phyloP scores from a whole-genome alignment of 2,329 filamentous ascomycete genomes.

The Xylariaceae sp. region DNA sequence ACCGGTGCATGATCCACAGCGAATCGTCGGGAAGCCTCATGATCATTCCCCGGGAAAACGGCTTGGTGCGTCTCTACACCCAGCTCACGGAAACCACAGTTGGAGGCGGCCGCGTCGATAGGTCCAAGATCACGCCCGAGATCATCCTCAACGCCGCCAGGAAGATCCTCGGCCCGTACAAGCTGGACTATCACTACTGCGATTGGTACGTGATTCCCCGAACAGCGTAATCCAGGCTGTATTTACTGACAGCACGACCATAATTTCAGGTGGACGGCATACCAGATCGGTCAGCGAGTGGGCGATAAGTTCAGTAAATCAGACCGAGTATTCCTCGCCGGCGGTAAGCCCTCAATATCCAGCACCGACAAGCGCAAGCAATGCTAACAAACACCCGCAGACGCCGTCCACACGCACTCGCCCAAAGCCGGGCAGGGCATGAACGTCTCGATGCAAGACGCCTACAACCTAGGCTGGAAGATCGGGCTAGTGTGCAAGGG shows the following conservation, averaged over 20 bases:
- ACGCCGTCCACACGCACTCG: conserved; percentile 68
- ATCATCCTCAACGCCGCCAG: conserved; percentile 60
- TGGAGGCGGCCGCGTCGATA: conserved; percentile 48
- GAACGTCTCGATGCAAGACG: conserved; percentile 60
- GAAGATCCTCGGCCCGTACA: conserved; percentile 64
- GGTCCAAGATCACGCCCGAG: conserved; percentile 60
- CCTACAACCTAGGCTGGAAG: conserved; percentile 57
- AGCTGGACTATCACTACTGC: conserved; percentile 58
- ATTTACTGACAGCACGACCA: neutral
- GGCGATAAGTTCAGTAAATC: conserved; percentile 52
- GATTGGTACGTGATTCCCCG: conserved; percentile 50
- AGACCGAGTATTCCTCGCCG: conserved; percentile 63
- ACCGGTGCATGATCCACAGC: conserved; percentile 55
- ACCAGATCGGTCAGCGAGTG: conserved; percentile 64
- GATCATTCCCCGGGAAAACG: conserved; percentile 61
- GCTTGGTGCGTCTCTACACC: conserved; percentile 61
- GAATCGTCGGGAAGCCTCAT: conserved; percentile 55
- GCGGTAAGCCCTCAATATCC: conserved; percentile 36
- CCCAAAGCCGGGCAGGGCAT: conserved; percentile 67
- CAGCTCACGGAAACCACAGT: conserved; percentile 51
- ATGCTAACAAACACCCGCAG: conserved; percentile 30
- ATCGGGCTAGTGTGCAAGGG: conserved; percentile 37
- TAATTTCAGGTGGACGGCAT: conserved; percentile 35
- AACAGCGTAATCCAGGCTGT: neutral
- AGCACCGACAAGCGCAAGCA: neutral